A percentile compares a stretch with the other conserved stretches of the same genome.
These are phyloP conservation scores for Apiospora aurea DNA, from an alignment of 2,329 filamentous ascomycete species.

Conservation along the genomic window DNA sequence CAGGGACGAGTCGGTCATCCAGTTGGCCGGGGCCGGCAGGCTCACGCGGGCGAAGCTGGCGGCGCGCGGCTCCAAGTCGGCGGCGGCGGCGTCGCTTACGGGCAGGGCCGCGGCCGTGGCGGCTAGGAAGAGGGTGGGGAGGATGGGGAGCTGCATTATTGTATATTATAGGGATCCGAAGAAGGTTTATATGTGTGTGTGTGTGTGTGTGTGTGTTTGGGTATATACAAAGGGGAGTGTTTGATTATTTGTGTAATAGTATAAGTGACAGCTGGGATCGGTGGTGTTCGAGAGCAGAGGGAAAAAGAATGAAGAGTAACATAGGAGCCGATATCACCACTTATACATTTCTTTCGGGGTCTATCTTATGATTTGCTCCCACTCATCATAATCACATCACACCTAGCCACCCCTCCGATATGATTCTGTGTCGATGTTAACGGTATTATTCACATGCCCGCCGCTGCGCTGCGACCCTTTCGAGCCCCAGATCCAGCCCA, in stretches of 20 bases:
- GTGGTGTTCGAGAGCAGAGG: background rate
- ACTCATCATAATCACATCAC: background rate
- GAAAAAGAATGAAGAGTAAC: no score
- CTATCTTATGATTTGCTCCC: background rate
- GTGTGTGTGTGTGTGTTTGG: background rate
- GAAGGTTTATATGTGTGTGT: background rate
- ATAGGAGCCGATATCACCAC: background rate
- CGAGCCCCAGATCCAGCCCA: background rate
- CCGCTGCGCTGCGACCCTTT: background rate
- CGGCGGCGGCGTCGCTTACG: background rate
- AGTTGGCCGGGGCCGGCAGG: slow-evolving; percentile 22
- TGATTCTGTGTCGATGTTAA: background rate
- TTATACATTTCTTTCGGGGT: background rate
- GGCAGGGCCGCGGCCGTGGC: slow-evolving; percentile 12
- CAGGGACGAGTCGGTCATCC: slow-evolving; percentile 13
- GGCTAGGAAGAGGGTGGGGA: slow-evolving; percentile 4
- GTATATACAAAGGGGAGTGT: background rate
- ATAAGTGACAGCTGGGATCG: background rate
- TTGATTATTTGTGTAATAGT: background rate
- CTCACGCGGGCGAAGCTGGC: slow-evolving; percentile 17
- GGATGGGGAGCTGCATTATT: background rate
- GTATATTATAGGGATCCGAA: no score
- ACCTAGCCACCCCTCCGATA: background rate
- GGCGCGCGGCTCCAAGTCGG: background rate
- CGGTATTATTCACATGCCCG: slow-evolving; percentile 12